Conservation (phyloP, 1,139 yeast species). For the Sugiyamaella japonica region DNA sequence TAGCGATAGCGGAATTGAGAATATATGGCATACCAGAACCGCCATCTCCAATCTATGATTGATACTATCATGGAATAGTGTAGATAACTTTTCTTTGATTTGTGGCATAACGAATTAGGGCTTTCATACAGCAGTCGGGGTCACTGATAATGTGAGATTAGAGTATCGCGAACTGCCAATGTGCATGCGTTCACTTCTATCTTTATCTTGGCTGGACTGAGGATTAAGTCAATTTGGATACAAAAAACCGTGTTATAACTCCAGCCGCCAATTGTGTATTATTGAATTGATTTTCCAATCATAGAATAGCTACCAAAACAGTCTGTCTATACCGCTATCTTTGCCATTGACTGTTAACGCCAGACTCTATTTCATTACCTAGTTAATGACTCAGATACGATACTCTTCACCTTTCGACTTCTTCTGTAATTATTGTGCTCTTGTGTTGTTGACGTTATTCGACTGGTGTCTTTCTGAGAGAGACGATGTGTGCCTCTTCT, state of each 20-base stretch:
- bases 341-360: not conserved
- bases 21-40: slow-evolving; percentile 73
- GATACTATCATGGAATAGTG: slow-evolving; percentile 1
- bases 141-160: too few relatives aligned
- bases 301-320: too few relatives aligned
- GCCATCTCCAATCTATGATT: slow-evolving; percentile 64
- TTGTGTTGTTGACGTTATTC: not conserved
- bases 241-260: too few relatives aligned
- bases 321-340: not conserved
- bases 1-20: slow-evolving; percentile 63
- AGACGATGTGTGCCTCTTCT: not conserved
- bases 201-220: too few relatives aligned
- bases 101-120: not conserved
- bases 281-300: too few relatives aligned
- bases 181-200: too few relatives aligned
- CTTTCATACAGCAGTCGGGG: not conserved
- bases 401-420: not conserved
- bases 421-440: not conserved
- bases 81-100: not conserved
- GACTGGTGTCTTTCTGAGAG: not conserved
- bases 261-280: too few relatives aligned
- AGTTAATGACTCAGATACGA: not conserved
- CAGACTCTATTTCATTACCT: not conserved
- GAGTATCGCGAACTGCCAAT: too few relatives aligned
- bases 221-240: too few relatives aligned